Conservation (phyloP, 2,329 filamentous ascomycete genomes). For the Ophiostoma sp. region DNA sequence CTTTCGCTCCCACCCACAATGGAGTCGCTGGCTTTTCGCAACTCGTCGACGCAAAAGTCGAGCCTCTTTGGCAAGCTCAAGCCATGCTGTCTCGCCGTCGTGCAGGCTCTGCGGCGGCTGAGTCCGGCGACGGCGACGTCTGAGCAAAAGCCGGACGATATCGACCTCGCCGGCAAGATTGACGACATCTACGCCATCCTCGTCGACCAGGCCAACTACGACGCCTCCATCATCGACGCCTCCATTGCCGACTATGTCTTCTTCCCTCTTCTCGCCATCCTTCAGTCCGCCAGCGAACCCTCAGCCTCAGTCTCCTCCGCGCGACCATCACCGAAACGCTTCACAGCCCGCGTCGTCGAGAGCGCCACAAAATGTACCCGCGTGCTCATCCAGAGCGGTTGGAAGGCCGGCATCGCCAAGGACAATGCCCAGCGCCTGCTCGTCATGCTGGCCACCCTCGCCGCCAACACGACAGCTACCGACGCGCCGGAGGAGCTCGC, state of each 20-base stretch:
- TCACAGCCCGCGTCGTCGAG: slow-evolving; percentile 64
- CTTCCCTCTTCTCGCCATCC: slow-evolving; percentile 83
- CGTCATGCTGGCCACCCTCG: neutral
- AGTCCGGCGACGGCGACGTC: slow-evolving; percentile 29
- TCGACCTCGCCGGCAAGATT: slow-evolving; percentile 44
- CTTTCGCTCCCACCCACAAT: slow-evolving; percentile 11
- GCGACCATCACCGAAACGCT: neutral
- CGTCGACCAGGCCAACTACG: slow-evolving; percentile 39
- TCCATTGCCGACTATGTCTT: slow-evolving; percentile 92
- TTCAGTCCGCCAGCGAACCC: slow-evolving; percentile 52
- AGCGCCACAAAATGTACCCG: slow-evolving; percentile 68
- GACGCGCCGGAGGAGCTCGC: slow-evolving; percentile 65
- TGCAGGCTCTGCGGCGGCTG: slow-evolving; percentile 43
- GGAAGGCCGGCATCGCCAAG: slow-evolving; percentile 63
- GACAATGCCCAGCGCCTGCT: slow-evolving; percentile 13
- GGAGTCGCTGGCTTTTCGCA: slow-evolving; percentile 27
- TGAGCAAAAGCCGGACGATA: slow-evolving; percentile 25
- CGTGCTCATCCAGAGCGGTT: slow-evolving; percentile 70
- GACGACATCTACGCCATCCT: slow-evolving; percentile 45
- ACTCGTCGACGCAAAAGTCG: slow-evolving; percentile 28
- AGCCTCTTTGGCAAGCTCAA: slow-evolving; percentile 46
- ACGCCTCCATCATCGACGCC: slow-evolving; percentile 58
- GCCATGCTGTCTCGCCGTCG: slow-evolving; percentile 56
- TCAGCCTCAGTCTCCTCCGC: neutral
- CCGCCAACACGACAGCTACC: slow-evolving; percentile 42